Evolutionary conservation across 2,329 filamentous ascomycete species (phyloP), one percentile per base, ranked within the genome.

Genomic region (Penicillium sp.): DNA sequence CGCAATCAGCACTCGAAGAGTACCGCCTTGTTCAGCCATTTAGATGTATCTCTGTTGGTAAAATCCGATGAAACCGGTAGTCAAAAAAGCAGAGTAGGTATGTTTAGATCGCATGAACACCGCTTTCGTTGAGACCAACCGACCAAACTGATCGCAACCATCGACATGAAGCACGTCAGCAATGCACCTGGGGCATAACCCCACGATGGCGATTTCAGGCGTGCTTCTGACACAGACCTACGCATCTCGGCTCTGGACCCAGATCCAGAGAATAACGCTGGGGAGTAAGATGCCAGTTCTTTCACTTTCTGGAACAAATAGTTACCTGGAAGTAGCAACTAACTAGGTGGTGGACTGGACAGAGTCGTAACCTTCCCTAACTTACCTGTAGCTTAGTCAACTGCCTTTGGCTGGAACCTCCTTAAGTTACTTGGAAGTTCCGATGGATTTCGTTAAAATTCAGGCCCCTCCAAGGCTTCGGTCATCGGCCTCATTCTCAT

Each of bases 1-100:
- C 2, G 79, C 71, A 46, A 84, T 81, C 40, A 80, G 77, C 6
- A 84, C 72, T 9, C 74, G 70, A 50, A 65, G 36, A 2, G 50
- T 39, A 10, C 56, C 18, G 2, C 14, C 14, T 36, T 50, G 27
- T 18, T 40, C 56, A 16, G 50, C 18, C 59, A 59, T 63, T 0
- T 41, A 22, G 18, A 39, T 27, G 22, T 11, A 52, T 33, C 2
- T 14, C 6, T 31, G 3, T 22, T 5, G 14, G 19, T 10, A 16
- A 6, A 10, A 31, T 22, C 16, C 36, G n/a, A 11, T 22, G 5
- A 16, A 33, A 37, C 9, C 13, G n/a, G 27, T 35, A 6, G 6
- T 36, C 16, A 6, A 47, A 22, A 22, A 13, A 16, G 19, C 35
- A 16, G 22, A 9, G 39, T 7, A 16, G 19, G 22, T 7, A 16